A percentile compares a stretch with the other conserved stretches of the same genome.
These are phyloP conservation scores for Orbilia javanica DNA, from an alignment of 2,329 filamentous ascomycete species.

Conservation along the genomic window DNA sequence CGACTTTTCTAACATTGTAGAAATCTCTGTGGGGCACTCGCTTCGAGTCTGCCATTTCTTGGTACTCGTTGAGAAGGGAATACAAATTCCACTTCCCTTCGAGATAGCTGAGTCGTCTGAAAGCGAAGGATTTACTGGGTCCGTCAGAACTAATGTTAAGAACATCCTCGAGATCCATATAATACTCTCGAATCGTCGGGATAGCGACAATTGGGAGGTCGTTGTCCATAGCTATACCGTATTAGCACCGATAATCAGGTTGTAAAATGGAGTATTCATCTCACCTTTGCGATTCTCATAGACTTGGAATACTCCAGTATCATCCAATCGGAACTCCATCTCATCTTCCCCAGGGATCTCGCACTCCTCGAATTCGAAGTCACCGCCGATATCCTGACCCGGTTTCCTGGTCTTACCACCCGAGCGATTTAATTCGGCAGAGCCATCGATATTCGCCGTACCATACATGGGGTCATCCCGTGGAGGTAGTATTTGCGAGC, in stretches of 20 bases:
- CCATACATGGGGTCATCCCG: constrained; percentile 62
- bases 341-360: constrained; percentile 77
- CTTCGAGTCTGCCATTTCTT: constrained; percentile 97
- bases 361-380: constrained; percentile 85
- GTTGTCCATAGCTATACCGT: constrained; percentile 66
- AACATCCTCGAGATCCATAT: constrained; percentile 90
- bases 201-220: constrained; percentile 81
- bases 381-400: constrained; percentile 89
- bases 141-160: constrained; percentile 93
- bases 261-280: not conserved
- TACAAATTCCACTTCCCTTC: constrained; percentile 98
- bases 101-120: constrained; percentile 90
- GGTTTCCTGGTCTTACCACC: constrained; percentile 73
- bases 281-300: constrained; percentile 77
- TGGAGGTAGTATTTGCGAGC: constrained; percentile 66
- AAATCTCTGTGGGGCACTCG: constrained; percentile 98
- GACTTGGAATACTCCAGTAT: constrained; percentile 90
- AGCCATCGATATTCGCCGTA: constrained; percentile 63
- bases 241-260: constrained; percentile 23
- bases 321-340: constrained; percentile 83
- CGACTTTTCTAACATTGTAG: constrained; percentile 98
- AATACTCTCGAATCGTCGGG: constrained; percentile 94
- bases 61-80: constrained; percentile 91
- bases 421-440: constrained; percentile 62
- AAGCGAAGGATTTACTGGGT: constrained; percentile 96